Conservation (phyloP, 768 basidiomycete species). For the Mycena vulgaris region DNA sequence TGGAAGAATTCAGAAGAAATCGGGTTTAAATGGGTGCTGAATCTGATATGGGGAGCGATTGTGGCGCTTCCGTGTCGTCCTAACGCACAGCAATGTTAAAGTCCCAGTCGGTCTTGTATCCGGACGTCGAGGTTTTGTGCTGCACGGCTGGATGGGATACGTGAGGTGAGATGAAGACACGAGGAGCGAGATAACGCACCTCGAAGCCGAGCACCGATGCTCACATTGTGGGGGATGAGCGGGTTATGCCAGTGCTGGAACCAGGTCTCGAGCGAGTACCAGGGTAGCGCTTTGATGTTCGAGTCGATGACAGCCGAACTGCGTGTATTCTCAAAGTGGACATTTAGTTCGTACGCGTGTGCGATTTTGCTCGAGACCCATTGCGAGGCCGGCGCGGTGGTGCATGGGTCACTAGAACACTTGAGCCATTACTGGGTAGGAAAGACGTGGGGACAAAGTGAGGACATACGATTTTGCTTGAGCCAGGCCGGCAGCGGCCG, state of each 20-base stretch:
- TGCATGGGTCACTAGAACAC: conserved; percentile 32
- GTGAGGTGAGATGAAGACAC: background rate
- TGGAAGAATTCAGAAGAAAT: no score
- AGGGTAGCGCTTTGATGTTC: conserved; percentile 35
- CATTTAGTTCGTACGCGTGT: conserved; percentile 38
- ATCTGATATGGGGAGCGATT: conserved; percentile 37
- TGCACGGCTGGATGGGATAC: conserved; percentile 9
- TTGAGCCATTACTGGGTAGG: background rate
- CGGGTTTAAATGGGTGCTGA: no score
- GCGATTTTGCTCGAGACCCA: conserved; percentile 36
- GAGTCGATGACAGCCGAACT: conserved; percentile 36
- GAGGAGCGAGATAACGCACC: conserved; percentile 6
- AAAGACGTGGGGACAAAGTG: no score
- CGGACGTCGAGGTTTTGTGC: conserved; percentile 2
- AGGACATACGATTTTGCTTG: conserved; percentile 8
- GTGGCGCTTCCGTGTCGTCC: conserved; percentile 26
- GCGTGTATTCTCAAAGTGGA: conserved; percentile 36
- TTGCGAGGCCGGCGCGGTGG: conserved; percentile 20
- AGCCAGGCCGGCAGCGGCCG: conserved; percentile 8
- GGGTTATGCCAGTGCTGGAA: conserved; percentile 37
- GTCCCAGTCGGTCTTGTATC: conserved; percentile 36
- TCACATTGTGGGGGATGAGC: conserved; percentile 42
- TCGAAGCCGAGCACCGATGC: conserved; percentile 34
- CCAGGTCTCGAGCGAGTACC: conserved; percentile 37
- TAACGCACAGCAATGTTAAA: conserved; percentile 36